Evolutionary conservation across 208 protist genomes (phyloP).

Genomic region (Tritrichomonas foetus): DNA sequence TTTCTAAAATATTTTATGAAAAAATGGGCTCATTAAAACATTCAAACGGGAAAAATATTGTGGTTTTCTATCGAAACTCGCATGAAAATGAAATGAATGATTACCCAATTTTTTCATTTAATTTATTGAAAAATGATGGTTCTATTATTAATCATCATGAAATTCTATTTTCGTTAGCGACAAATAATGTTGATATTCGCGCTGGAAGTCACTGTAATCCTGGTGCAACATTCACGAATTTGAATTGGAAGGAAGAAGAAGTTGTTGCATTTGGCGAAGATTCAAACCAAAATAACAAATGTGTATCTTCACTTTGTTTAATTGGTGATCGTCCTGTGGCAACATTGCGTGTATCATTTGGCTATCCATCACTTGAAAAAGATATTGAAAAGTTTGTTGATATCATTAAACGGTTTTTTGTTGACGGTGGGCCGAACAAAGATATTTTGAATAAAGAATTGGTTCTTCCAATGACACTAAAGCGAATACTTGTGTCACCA

Average conservation of each 20-base stretch:
- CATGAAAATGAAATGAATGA: not conserved
- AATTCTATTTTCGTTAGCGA: not conserved
- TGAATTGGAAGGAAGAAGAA: not conserved
- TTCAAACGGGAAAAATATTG: not conserved
- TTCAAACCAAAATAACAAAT: not conserved
- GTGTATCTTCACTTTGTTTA: not conserved
- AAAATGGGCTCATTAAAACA: not conserved
- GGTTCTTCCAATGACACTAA: not conserved
- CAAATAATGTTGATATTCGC: not conserved
- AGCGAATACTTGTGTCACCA: not conserved
- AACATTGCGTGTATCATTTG: not conserved
- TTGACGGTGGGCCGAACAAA: not conserved
- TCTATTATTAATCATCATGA: not conserved
- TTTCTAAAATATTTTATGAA: not conserved
- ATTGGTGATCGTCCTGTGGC: not conserved
- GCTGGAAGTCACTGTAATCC: conserved; percentile 4
- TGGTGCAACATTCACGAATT: not conserved
- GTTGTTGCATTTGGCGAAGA: not conserved
- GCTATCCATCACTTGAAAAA: not conserved
- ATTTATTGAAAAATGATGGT: not conserved
- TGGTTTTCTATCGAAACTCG: not conserved
- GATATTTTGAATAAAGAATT: not conserved
- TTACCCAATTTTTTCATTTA: not conserved
- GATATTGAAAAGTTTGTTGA: not conserved
- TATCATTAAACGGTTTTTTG: not conserved